These are phyloP conservation scores for Euphorbia celastroides DNA, from an alignment of 441 rosid genomes.

Conservation along the genomic window DNA sequence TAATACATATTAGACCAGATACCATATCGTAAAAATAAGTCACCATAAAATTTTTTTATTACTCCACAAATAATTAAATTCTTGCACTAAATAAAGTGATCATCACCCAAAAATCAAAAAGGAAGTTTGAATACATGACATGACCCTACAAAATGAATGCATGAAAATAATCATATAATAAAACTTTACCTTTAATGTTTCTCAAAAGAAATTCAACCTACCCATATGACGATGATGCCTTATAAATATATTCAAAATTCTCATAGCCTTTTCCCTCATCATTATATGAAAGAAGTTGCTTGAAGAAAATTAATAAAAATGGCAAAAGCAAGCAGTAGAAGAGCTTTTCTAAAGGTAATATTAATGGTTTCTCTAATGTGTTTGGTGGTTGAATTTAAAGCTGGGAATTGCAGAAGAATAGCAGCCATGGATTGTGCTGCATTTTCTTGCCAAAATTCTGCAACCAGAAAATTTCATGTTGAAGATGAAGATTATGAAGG, in stretches of 20 bases:
- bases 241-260: slow-evolving; percentile 15
- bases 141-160: slow-evolving; percentile 18
- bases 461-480: background rate
- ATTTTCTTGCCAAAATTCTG: background rate
- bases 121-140: background rate
- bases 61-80: background rate
- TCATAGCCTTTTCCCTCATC: slow-evolving; percentile 11
- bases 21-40: too few species aligned
- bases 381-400: slow-evolving; percentile 13
- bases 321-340: slow-evolving; percentile 3
- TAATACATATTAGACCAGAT: too few species aligned
- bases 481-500: slow-evolving; percentile 1
- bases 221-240: slow-evolving; percentile 2
- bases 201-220: slow-evolving; percentile 12
- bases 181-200: slow-evolving; percentile 13
- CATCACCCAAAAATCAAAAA: slow-evolving; percentile 3
- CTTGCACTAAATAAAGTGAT: slow-evolving; percentile 1
- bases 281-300: background rate
- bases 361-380: background rate
- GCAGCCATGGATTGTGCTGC: slow-evolving; percentile 12
- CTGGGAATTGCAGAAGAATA: slow-evolving; percentile 8
- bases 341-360: background rate
- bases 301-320: slow-evolving; percentile 4
- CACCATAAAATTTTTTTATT: too few species aligned
- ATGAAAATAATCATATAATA: slow-evolving; percentile 2